Conservation (phyloP, 768 basidiomycete species). For the Tricholoma sp. region DNA sequence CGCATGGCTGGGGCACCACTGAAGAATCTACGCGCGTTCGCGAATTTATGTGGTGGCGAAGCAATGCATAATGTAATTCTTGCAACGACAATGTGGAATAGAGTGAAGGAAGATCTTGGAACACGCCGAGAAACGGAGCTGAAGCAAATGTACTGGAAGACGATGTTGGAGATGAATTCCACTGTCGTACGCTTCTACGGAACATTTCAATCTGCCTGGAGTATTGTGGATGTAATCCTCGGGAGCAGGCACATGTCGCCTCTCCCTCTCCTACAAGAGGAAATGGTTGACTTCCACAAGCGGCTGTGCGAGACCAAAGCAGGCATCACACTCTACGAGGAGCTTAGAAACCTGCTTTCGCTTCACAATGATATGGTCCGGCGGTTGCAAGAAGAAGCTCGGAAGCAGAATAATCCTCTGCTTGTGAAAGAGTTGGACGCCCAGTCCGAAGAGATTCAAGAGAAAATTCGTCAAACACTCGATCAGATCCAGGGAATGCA, state of each 20-base stretch:
- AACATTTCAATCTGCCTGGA: too few species aligned
- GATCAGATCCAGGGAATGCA: too few species aligned
- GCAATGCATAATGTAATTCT: conserved; percentile 37
- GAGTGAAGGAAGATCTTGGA: conserved; percentile 19
- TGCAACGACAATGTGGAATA: conserved; percentile 41
- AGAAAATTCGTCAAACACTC: too few species aligned
- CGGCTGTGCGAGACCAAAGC: conserved; percentile 14
- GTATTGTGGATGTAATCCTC: conserved; percentile 4
- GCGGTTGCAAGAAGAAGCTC: neutral
- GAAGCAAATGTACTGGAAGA: conserved; percentile 2
- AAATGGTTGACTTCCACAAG: conserved; percentile 16
- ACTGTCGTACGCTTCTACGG: too few species aligned
- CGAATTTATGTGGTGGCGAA: conserved; percentile 36
- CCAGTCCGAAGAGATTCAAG: too few species aligned
- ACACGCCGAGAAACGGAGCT: conserved; percentile 2
- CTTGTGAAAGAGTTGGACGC: conserved; percentile 1
- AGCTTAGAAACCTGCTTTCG: too few species aligned
- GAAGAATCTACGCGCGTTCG: conserved; percentile 40
- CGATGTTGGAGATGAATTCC: conserved; percentile 3
- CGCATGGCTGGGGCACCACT: conserved; percentile 33
- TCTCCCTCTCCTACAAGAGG: conserved; percentile 9
- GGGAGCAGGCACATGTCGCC: neutral
- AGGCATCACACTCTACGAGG: conserved; percentile 5
- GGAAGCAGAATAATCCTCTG: too few species aligned
- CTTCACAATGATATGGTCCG: neutral